A percentile compares a stretch with the other conserved stretches of the same genome.
Conservation (phyloP, 1,284 basidiomycete genomes). For the Sanghuangporus weigelae region DNA sequence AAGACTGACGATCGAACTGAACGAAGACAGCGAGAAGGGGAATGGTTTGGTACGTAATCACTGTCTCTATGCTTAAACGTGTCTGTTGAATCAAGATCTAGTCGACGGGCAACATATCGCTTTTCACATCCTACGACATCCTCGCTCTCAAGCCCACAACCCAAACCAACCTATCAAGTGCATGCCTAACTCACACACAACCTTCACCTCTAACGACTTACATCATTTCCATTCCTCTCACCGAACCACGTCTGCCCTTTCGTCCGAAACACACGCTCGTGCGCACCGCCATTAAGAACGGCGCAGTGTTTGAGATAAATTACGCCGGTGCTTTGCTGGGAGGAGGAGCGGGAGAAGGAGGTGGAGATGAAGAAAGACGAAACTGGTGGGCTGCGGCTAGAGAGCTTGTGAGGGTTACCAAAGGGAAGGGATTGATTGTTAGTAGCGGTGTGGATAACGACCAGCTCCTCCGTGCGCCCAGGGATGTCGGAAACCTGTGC, state of each 20-base stretch:
- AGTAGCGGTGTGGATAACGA: constrained; percentile 56
- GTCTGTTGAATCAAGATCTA: constrained; percentile 24
- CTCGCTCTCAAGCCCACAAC: constrained; percentile 72
- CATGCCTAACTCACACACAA: constrained; percentile 76
- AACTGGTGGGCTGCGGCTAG: constrained; percentile 80
- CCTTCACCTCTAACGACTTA: constrained; percentile 78
- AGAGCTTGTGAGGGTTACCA: constrained; percentile 70
- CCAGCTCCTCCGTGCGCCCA: constrained; percentile 58
- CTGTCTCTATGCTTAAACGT: not conserved
- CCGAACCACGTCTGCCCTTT: constrained; percentile 72
- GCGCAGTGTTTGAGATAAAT: constrained; percentile 77
- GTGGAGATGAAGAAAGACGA: constrained; percentile 57
- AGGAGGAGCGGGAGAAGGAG: constrained; percentile 39
- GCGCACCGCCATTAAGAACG: constrained; percentile 76
- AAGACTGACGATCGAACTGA: constrained; percentile 64
- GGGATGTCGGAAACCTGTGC: constrained; percentile 71
- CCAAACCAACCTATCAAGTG: constrained; percentile 64
- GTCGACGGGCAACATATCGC: constrained; percentile 55
- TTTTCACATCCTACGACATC: constrained; percentile 67
- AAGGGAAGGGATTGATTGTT: constrained; percentile 67
- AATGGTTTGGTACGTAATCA: constrained; percentile 60
- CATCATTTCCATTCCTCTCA: constrained; percentile 79
- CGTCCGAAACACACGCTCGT: constrained; percentile 79
- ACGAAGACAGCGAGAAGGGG: constrained; percentile 76
- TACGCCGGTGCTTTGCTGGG: constrained; percentile 70